These are phyloP conservation scores for Chaetoceros tenuissimus DNA, from an alignment of 108 stramenopile genomes.

Conservation along the genomic window DNA sequence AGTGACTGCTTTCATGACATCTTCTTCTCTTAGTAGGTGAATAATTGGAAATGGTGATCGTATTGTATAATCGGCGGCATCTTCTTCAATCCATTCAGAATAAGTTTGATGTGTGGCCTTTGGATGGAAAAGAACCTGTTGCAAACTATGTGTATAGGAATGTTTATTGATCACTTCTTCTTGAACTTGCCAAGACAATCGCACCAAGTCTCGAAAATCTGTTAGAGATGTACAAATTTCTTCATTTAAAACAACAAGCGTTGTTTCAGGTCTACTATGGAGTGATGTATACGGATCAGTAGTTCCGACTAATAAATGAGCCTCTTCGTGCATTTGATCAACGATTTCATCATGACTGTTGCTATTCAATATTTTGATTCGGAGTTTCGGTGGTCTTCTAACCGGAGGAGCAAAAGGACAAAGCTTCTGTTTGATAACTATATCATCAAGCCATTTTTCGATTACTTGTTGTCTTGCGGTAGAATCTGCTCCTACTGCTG, in stretches of 20 bases:
- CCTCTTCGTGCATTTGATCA: conserved; percentile 4
- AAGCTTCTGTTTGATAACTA: conserved; percentile 30
- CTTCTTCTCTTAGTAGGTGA: conserved; percentile 26
- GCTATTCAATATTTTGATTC: conserved; percentile 9
- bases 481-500: no score
- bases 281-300: no score
- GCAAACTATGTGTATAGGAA: conserved; percentile 6
- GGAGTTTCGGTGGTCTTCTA: conserved; percentile 5
- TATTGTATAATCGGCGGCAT: conserved; percentile 26
- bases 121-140: conserved; percentile 35
- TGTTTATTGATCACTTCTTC: conserved; percentile 12
- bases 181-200: conserved; percentile 27
- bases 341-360: conserved; percentile 3
- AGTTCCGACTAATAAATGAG: conserved; percentile 6
- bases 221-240: no score
- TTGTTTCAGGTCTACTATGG: conserved; percentile 38
- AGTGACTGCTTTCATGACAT: conserved; percentile 27
- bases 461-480: no score
- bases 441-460: conserved; percentile 20
- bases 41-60: conserved; percentile 32
- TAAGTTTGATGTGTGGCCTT: conserved; percentile 30
- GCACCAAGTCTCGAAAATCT: conserved; percentile 26
- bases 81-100: not conserved
- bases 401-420: conserved; percentile 36
- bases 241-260: conserved; percentile 20